Conservation (phyloP, 345 rosid species). For the Populus nigra region DNA sequence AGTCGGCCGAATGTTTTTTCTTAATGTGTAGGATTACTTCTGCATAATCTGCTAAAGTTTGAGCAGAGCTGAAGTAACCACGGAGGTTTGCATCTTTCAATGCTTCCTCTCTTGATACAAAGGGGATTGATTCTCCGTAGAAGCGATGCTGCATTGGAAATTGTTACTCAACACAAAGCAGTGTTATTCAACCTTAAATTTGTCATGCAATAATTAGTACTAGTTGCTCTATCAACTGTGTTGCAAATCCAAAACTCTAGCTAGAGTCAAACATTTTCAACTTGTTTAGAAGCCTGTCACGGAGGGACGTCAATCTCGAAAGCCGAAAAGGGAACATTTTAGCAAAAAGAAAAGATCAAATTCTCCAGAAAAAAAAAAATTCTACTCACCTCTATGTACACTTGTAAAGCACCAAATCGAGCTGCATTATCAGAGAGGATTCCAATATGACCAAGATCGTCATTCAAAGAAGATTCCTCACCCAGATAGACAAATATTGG, state of each 20-base stretch:
- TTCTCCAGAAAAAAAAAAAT: not conserved
- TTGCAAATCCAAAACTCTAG: too few species aligned
- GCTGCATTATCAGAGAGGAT: conserved; percentile 15
- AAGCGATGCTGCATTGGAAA: not conserved
- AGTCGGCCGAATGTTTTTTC: not conserved
- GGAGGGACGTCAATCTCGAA: too few species aligned
- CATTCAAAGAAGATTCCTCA: conserved; percentile 13
- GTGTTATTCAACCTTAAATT: too few species aligned
- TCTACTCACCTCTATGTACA: conserved; percentile 21
- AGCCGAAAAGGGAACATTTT: too few species aligned
- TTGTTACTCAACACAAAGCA: not conserved
- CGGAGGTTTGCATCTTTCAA: conserved; percentile 4
- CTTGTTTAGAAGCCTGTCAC: too few species aligned
- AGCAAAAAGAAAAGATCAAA: not conserved
- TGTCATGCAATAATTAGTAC: too few species aligned
- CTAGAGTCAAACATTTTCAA: too few species aligned
- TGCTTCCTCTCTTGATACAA: not conserved
- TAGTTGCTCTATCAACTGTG: too few species aligned
- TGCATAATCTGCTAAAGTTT: conserved; percentile 19
- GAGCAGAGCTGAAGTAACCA: conserved; percentile 13
- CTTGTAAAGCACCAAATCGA: conserved; percentile 15
- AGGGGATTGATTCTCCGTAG: conserved; percentile 13
- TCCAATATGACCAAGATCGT: not conserved
- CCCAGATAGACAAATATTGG: conserved; percentile 22
- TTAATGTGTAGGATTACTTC: conserved; percentile 5